phyloP scores from a whole-genome alignment of 2,329 filamentous ascomycete species.

The Alternaria gaisen region DNA sequence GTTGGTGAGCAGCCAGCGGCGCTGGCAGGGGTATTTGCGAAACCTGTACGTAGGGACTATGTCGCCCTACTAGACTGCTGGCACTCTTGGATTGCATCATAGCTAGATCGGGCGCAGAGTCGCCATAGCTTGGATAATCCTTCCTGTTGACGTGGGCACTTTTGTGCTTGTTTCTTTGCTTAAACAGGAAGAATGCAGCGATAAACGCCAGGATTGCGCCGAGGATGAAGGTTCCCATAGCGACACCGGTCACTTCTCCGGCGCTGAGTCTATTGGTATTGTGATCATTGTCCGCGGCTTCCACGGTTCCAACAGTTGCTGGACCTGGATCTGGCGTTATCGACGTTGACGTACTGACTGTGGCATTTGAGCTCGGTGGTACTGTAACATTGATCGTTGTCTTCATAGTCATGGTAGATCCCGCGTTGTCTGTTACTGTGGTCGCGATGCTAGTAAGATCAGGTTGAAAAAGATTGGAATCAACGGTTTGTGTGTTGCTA shows the following conservation, averaged over 20 bases:
- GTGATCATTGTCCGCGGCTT: not conserved
- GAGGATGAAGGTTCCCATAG: slow-evolving; percentile 33
- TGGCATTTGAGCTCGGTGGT: not conserved
- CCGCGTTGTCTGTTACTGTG: not conserved
- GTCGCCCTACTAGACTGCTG: slow-evolving; percentile 17
- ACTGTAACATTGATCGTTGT: not conserved
- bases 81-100: slow-evolving; percentile 34
- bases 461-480: not conserved
- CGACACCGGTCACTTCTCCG: slow-evolving; percentile 35
- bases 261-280: slow-evolving; percentile 11
- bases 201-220: slow-evolving; percentile 43
- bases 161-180: slow-evolving; percentile 27
- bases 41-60: slow-evolving; percentile 40
- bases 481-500: not conserved
- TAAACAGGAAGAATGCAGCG: slow-evolving; percentile 42
- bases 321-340: not conserved
- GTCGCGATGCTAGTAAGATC: not conserved
- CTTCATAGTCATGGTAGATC: not conserved
- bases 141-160: slow-evolving; percentile 11
- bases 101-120: slow-evolving; percentile 36
- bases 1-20: not conserved
- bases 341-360: not conserved
- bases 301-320: not conserved
- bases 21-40: slow-evolving; percentile 33
- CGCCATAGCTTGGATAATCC: slow-evolving; percentile 26